Base-by-base conservation (phyloP, 257 asterid genomes). In the Gentiana straminea region DNA sequence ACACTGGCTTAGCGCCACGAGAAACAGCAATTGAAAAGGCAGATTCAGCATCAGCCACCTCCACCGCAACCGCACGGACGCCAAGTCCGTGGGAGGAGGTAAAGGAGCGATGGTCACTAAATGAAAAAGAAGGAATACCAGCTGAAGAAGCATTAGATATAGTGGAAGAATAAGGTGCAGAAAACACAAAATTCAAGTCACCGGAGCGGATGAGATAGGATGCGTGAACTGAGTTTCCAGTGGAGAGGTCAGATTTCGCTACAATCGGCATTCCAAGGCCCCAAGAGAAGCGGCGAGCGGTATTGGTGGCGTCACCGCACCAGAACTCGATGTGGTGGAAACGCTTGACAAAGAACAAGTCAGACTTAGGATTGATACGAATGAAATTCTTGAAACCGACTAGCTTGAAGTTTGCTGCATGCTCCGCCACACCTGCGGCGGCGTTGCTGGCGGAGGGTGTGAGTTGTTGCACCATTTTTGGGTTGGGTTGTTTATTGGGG, bases 301-400 rank as follows among this genome's bases (percentile, higher is more conserved):
- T 72, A 75, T 84, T 90, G 66, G 86, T 84, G 57, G 96, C 95
- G 65, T 86, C 97, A 55, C 91, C 90, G 61, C 94, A 79, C 91
- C 93, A 89, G 77, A 86, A 89, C 48, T 89, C 95, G 0, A 89
- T 61, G 68, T 89, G 97, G 78, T 89, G 90, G 81, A 89, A 89
- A 50, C 82, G 74, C 58, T 62, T 84, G 37, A 78, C 85, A 13
- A 75, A 37, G 79, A 86, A 86, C 32, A 51, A 38, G 67, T 89
- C 97, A 51, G 95, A 78, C 51, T 62, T 75, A 1, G 93, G 86
- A 68, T 86, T 89, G 10, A 45, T n/a, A 0, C 94, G 76, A 62
- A 54, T 50, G 81, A 84, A 81, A 9, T 78, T 79, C 8, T 80
- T 83, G 84, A 55, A 68, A 0, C 89, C 97, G 12, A 68, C 71